Evolutionary conservation across 768 basidiomycete species (phyloP), one percentile per base, ranked within the genome.

Genomic region (Mrakia frigida): DNA sequence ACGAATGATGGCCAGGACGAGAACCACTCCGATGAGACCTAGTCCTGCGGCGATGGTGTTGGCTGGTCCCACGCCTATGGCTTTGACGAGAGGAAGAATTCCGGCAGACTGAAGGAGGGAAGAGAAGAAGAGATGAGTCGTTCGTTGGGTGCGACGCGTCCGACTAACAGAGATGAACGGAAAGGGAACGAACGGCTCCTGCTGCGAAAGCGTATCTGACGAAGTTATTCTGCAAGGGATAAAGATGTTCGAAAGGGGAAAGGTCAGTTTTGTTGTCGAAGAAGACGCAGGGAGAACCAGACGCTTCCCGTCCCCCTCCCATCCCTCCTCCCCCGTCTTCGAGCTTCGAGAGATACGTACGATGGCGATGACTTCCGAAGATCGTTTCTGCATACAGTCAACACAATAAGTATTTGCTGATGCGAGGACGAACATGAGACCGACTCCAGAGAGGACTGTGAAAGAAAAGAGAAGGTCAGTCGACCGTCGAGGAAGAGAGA

Each of bases 41-140:
- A 78, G 23, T 9, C 50, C 71, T 0, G 81, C 81, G 6, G 82
- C 78, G 35, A 83, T 74, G 10, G 83, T 83, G 79, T 82, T 81
- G 13, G 84, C 83, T 79, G 78, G 80, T 23, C 84, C 84, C 71
- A 83, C 82, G 39, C 83, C 83, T 41, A 85, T 83, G 0, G 80
- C 78, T 31, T 83, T 77, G 65, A 83, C 80, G 59, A 84, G 75
- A 0, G 84, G 84, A 6, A 85, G 78, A 31, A 83, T 81, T 50
- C 81, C 81, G 21, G 84, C 84, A 0, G 83, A 73, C n/a, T 56
- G 52, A 31, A 16, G 16, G 23, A 59, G 5, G 23, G 13, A 39
- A 11, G 16, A 37, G 37, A 6, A 18, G 41, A 35, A 9, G 41
- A 50, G 28, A 23, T 46, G 23, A 28, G n/a, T n/a, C n/a, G n/a